A percentile compares a stretch with the other conserved stretches of the same genome.
phyloP scores from a whole-genome alignment of 768 basidiomycete species.

The Strobilomyces echinocephalus region DNA sequence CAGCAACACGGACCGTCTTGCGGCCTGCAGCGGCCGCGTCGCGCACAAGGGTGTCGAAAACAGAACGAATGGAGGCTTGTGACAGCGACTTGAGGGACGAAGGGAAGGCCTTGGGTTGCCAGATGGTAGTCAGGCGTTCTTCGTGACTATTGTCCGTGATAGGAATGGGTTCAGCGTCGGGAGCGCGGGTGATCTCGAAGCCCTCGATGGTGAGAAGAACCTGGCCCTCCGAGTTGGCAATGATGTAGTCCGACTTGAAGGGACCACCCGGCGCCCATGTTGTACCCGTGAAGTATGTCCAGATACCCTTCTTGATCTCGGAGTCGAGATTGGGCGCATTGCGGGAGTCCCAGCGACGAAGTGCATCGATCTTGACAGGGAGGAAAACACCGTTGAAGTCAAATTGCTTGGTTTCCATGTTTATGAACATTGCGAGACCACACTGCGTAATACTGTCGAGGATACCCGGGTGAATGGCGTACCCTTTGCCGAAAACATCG shows the following conservation, averaged over 20 bases:
- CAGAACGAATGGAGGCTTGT: conserved; percentile 7
- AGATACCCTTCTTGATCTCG: conserved; percentile 27
- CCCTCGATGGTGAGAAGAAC: conserved; percentile 32
- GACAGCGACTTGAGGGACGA: conserved; percentile 8
- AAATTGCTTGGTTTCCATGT: conserved; percentile 28
- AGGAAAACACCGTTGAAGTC: conserved; percentile 31
- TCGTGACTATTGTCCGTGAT: conserved; percentile 25
- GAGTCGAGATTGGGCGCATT: conserved; percentile 22
- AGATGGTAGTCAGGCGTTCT: conserved; percentile 28
- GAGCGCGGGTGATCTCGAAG: conserved; percentile 32
- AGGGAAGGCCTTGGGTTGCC: conserved; percentile 31
- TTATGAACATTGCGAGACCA: conserved; percentile 29
- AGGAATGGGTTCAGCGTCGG: conserved; percentile 23
- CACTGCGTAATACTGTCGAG: conserved; percentile 32
- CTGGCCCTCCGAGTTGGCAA: conserved; percentile 27
- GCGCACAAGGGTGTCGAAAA: conserved; percentile 16
- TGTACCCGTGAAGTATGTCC: conserved; percentile 26
- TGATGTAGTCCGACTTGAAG: conserved; percentile 25
- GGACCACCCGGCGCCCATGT: conserved; percentile 23
- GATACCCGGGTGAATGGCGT: conserved; percentile 31
- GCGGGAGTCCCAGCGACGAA: conserved; percentile 28
- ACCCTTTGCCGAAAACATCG: conserved; percentile 28
- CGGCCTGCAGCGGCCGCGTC: conserved; percentile 19
- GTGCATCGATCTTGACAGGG: conserved; percentile 28
- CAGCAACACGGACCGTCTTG: conserved; percentile 23